Base-by-base conservation (phyloP, 2,329 filamentous ascomycete genomes). In the Sordariomycetes sp. region DNA sequence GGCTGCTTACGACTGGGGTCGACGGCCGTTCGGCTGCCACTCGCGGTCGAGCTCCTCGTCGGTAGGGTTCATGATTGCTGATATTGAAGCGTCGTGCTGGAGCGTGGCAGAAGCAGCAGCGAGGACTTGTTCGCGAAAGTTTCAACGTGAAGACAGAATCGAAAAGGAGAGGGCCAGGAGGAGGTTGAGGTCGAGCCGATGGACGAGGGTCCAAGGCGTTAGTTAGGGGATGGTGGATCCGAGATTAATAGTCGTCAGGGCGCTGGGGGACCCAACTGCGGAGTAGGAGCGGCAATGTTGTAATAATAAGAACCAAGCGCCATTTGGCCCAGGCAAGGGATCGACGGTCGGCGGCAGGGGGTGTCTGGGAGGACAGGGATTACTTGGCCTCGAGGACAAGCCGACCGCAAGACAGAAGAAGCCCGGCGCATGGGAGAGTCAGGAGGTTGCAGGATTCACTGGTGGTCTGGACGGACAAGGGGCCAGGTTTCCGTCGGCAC, bases 1-100 rank as follows among this genome's bases (percentile, higher is more conserved):
- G 28, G 25, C 28, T 82, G 82, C 89, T 70, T 77, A 94, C 89
- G 89, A 94, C 75, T 92, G 87, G 62, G 89, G 89, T 62, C 89
- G 86, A 66, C 79, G 79, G 67, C 80, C 82, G 68, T 76, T 91
- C 64, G 88, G 86, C 80, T 90, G 84, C 87, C 87, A 92, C 73
- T 89, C 84, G 66, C 80, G 80, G 68, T 89, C 83, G 67, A 87
- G 79, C 68, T 89, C 85, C 62, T 80, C 79, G 74, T 89, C 85
- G 62, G 59, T 59, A 50, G 55, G 57, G 52, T 84, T 78, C 65
- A 71, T 66, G 61, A 65, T 68, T 63, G 64, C 20, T n/a, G 55
- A 25, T 48, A 34, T 39, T 52, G n/a, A 2, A 50, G 20, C 10
- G 22, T 50, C 7, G 45, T 24, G 1, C 45, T 22, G 45, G n/a